A percentile compares a stretch with the other conserved stretches of the same genome.
These are phyloP conservation scores for Ophiostoma tasmaniense DNA, from an alignment of 2,329 filamentous ascomycete species.

Conservation along the genomic window DNA sequence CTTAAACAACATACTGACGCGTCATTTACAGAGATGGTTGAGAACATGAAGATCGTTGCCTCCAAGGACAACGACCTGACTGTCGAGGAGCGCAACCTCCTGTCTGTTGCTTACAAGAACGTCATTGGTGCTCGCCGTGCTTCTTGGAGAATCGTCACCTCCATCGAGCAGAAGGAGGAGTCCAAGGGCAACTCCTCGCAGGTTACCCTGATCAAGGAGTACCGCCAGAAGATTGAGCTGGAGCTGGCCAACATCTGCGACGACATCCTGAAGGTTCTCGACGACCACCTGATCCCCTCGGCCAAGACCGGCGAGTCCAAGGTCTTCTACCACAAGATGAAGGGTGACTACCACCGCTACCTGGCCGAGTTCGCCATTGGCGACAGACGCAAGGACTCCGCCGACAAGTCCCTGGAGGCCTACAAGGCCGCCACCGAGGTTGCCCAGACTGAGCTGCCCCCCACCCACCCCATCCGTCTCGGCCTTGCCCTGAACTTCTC, in stretches of 20 bases:
- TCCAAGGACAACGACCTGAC: constrained; percentile 77
- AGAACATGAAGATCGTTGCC: constrained; percentile 99
- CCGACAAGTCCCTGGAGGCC: constrained; percentile 89
- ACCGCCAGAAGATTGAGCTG: constrained; percentile 95
- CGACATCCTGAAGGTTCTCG: constrained; percentile 90
- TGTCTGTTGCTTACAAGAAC: constrained; percentile 99
- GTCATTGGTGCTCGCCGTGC: constrained; percentile 96
- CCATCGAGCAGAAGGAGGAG: constrained; percentile 99
- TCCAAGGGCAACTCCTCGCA: constrained; percentile 94
- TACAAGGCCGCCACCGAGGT: constrained; percentile 93
- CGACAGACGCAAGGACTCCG: constrained; percentile 89
- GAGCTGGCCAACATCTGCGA: constrained; percentile 97
- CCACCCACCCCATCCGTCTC: constrained; percentile 87
- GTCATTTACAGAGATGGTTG: constrained; percentile 75
- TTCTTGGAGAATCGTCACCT: constrained; percentile 98
- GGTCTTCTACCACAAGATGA: constrained; percentile 99
- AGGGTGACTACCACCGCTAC: constrained; percentile 99
- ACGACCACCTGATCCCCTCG: constrained; percentile 87
- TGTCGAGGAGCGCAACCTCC: constrained; percentile 96
- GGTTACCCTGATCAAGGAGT: constrained; percentile 90
- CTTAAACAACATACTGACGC: constrained; percentile 13
- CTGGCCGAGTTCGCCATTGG: constrained; percentile 93
- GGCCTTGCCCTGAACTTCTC: constrained; percentile 71
- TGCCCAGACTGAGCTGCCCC: constrained; percentile 78
- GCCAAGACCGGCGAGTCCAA: constrained; percentile 95